phyloP scores from a whole-genome alignment of 129 eudicot species.

The Flaveria bidentis region DNA sequence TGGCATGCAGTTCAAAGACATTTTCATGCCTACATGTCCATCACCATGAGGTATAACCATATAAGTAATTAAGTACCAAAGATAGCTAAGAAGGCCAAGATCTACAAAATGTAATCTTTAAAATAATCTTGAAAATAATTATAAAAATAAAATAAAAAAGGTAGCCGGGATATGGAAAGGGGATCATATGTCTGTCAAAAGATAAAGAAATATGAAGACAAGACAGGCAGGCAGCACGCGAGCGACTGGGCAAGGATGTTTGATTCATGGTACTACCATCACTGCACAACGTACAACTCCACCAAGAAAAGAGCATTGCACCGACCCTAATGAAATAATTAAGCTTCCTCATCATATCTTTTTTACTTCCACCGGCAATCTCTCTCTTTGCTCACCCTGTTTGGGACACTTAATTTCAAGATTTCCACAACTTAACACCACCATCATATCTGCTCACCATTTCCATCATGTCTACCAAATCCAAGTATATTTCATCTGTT shows the following conservation, averaged over 20 bases:
- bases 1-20: no score
- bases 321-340: conserved; percentile 43
- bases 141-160: neutral
- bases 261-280: conserved; percentile 7
- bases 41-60: no score
- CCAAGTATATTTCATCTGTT: conserved; percentile 53
- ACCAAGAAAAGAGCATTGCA: conserved; percentile 6
- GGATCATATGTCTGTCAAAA: conserved; percentile 36
- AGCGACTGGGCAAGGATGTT: conserved; percentile 34
- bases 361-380: neutral
- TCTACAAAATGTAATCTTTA: neutral
- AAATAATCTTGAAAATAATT: neutral
- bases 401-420: neutral
- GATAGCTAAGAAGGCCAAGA: neutral
- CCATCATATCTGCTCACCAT: conserved; percentile 14
- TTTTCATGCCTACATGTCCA: no score
- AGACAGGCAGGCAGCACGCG: conserved; percentile 41
- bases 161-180: conserved; percentile 22
- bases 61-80: no score
- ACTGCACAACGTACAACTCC: conserved; percentile 28
- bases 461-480: conserved; percentile 65
- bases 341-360: neutral
- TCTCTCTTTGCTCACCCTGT: conserved; percentile 3
- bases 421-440: conserved; percentile 7
- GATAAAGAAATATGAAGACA: conserved; percentile 38